Conservation (phyloP, 2,329 filamentous ascomycete species). For the Penicillium sclerotigenum region DNA sequence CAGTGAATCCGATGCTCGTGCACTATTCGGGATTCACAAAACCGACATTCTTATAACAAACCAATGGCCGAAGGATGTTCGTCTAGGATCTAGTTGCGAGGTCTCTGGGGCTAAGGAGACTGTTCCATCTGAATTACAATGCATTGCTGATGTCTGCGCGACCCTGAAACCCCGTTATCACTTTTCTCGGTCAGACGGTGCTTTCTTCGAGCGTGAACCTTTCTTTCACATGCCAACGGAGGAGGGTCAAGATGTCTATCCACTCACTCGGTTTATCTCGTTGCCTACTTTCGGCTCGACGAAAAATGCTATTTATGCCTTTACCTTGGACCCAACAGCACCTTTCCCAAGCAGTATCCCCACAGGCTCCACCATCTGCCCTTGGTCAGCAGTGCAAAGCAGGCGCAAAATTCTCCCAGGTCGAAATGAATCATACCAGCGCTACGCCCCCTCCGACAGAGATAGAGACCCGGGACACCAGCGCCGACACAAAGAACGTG, state of each 20-base stretch:
- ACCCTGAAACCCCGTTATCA: constrained; percentile 88
- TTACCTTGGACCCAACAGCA: constrained; percentile 63
- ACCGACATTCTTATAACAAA: constrained; percentile 85
- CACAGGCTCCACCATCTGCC: constrained; percentile 69
- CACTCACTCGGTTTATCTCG: constrained; percentile 84
- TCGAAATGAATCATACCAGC: constrained; percentile 37
- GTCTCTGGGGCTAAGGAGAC: constrained; percentile 50
- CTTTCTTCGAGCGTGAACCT: constrained; percentile 87
- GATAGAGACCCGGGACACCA: constrained; percentile 29
- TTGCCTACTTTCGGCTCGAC: constrained; percentile 74
- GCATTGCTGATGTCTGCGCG: constrained; percentile 74
- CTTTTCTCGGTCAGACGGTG: constrained; percentile 66
- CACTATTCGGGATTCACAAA: constrained; percentile 69
- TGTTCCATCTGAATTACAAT: constrained; percentile 56
- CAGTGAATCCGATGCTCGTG: constrained; percentile 70
- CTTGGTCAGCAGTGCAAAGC: constrained; percentile 51
- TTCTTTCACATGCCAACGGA: constrained; percentile 68
- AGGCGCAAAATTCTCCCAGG: constrained; percentile 55
- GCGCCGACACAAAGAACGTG: constrained; percentile 44
- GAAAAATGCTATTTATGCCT: constrained; percentile 62
- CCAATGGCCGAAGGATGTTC: constrained; percentile 76
- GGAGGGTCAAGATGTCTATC: constrained; percentile 50
- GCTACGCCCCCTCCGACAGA: constrained; percentile 40
- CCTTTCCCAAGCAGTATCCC: constrained; percentile 62
- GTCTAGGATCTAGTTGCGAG: constrained; percentile 58